Evolutionary conservation across 495 filamentous ascomycete species (phyloP), one percentile per base, ranked within the genome.

Genomic region (Cudoniella acicularis): DNA sequence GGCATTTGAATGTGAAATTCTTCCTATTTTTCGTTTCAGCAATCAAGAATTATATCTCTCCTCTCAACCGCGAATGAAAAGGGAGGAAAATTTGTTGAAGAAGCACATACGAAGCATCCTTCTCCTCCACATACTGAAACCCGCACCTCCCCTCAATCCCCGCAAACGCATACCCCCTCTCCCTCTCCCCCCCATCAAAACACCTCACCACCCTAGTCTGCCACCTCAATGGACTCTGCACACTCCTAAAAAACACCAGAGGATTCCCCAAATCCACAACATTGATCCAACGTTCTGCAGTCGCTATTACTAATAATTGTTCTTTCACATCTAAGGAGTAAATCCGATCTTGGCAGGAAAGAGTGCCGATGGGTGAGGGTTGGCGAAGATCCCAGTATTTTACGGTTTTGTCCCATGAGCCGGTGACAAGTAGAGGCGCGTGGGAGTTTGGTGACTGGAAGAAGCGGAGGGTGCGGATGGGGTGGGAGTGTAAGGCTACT

Each of bases 1-100:
- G 92, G 71, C 92, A 97, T 73, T 93, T 95, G 79, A 96, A 97
- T 24, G 86, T 88, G 76, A 96, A 93, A 70, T 94, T 94, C 54
- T 82, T 84, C 64, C 82, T 86, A 53, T 52, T 18, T 63, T 58
- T 67, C 53, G 18, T n/a, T 20, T 52, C 45, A 57, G 17, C 49
- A 36, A 26, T 24, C 6, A 23, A 20, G 8, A 41, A 26, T 2
- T 1, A 50, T 2, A 23, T n/a, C n/a, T n/a, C n/a, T n/a, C n/a
- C n/a, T n/a, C n/a, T n/a, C n/a, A n/a, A n/a, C n/a, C n/a, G n/a
- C n/a, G n/a, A n/a, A n/a, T n/a, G n/a, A n/a, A n/a, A n/a, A n/a
- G n/a, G n/a, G n/a, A n/a, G n/a, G n/a, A n/a, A n/a, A n/a, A n/a
- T n/a, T n/a, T 45, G 1, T 50, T 20, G 36, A 27, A n/a, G 49